These are phyloP conservation scores for Starmerella stigmatis DNA, from an alignment of 805 yeast species.

Conservation along the genomic window DNA sequence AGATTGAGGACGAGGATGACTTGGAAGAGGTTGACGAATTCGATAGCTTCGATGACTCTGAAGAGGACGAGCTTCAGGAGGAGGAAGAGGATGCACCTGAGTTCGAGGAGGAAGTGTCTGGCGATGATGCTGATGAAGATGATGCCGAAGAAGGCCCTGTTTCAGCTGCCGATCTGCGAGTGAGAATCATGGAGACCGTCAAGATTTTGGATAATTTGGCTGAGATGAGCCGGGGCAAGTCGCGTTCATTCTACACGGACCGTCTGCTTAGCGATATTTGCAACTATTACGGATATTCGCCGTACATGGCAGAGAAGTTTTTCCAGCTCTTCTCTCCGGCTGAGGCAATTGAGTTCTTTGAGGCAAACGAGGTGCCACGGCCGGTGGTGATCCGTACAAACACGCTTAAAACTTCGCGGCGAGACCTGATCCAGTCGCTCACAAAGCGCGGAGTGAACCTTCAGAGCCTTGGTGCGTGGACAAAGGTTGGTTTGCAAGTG, in stretches of 20 bases:
- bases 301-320: slow-evolving; percentile 84
- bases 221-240: slow-evolving; percentile 48
- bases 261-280: slow-evolving; percentile 78
- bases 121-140: slow-evolving; percentile 20
- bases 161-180: slow-evolving; percentile 71
- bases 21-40: slow-evolving; percentile 19
- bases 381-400: slow-evolving; percentile 98
- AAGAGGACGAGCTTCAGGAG: slow-evolving; percentile 23
- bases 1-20: slow-evolving; percentile 17
- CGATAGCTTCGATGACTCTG: slow-evolving; percentile 24
- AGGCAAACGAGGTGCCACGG: slow-evolving; percentile 94
- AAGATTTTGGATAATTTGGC: slow-evolving; percentile 85
- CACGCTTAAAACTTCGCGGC: slow-evolving; percentile 84
- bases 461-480: slow-evolving; percentile 96
- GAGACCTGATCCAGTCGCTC: slow-evolving; percentile 89
- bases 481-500: slow-evolving; percentile 93
- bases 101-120: slow-evolving; percentile 15
- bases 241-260: slow-evolving; percentile 71
- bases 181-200: slow-evolving; percentile 90
- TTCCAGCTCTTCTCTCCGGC: slow-evolving; percentile 86
- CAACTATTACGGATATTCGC: slow-evolving; percentile 87
- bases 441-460: slow-evolving; percentile 95
- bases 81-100: slow-evolving; percentile 15
- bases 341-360: slow-evolving; percentile 96
- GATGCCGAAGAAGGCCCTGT: slow-evolving; percentile 28